Evolutionary conservation across 2,329 filamentous ascomycete species (phyloP), one percentile per base, ranked within the genome.

Genomic region (Pseudocercospora vitis): DNA sequence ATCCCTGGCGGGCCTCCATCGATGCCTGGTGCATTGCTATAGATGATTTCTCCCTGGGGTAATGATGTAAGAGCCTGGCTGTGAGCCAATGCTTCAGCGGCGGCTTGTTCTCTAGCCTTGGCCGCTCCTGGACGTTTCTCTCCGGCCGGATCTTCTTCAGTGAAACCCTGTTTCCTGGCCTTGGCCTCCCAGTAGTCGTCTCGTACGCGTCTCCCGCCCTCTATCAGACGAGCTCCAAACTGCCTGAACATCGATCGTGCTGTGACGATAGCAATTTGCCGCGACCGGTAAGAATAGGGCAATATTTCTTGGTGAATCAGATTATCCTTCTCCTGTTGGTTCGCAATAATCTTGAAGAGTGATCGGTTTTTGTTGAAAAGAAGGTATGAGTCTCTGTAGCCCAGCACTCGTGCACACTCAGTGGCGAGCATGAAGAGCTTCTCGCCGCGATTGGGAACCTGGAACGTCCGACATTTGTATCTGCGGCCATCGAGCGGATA

Each of bases 101-200:
- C 84, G 14, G 86, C 86, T 37, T 88, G 87, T 74, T 96, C 89
- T 67, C 92, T 82, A 57, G 88, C 88, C 75, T 95, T 96, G 54
- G 90, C 85, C 32, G 89, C 91, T 50, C 94, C 94, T 4, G 94
- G 94, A 60, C 94, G 82, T 78, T 99, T 97, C 74, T 99, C 94
- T 33, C 94, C 94, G 3, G 94, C 94, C 47, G 91, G 80, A 71
- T 99, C 94, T 59, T 95, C 91, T 71, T 99, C 94, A 1, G 94
- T 99, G 69, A 99, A 99, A 8, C 94, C 94, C 73, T 99, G 94
- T 74, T 97, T 99, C 44, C 88, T 82, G 6, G 94, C 94, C 74
- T 97, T 97, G 68, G 87, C 89, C 73, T 97, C 94, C 94, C 94
- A 99, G 73, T 99, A 99, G 70, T 99, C 94, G 73, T 99, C 94